Evolutionary conservation across 139 green algal genomes (phyloP).

Genomic region (Haematococcus lacustris): DNA sequence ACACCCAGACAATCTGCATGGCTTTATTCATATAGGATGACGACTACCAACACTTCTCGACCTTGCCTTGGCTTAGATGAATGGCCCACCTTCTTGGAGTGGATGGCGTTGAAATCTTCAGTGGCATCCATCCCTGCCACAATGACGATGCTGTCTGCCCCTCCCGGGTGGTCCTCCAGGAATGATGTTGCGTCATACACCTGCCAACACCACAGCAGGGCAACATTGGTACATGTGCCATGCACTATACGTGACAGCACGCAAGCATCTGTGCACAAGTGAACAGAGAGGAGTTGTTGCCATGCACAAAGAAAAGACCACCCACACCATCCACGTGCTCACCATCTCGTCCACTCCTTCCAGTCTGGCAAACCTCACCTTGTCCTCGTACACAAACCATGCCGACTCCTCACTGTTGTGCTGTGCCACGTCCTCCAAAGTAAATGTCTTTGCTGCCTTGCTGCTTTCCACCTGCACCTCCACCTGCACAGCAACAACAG

Average conservation of each 20-base stretch:
- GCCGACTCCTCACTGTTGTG: conserved; percentile 63
- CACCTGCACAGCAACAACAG: too few relatives aligned
- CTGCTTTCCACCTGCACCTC: not conserved
- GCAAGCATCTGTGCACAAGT: too few relatives aligned
- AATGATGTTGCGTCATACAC: conserved; percentile 93
- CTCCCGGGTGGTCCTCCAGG: conserved; percentile 87
- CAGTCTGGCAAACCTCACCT: conserved; percentile 45
- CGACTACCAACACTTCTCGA: too few relatives aligned
- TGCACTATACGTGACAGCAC: too few relatives aligned
- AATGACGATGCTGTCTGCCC: conserved; percentile 77
- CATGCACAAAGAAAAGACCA: too few relatives aligned
- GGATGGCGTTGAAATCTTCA: conserved; percentile 86
- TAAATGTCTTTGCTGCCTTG: conserved; percentile 20
- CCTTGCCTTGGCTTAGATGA: too few relatives aligned
- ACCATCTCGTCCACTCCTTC: conserved; percentile 42
- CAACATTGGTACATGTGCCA: too few relatives aligned
- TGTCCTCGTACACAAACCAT: conserved; percentile 91
- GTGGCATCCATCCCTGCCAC: conserved; percentile 50
- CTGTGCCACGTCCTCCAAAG: conserved; percentile 68
- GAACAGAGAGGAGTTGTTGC: too few relatives aligned
- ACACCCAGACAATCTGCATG: too few relatives aligned
- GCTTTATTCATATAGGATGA: too few relatives aligned
- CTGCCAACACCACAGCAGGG: too few relatives aligned
- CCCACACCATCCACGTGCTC: too few relatives aligned
- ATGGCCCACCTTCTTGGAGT: conserved; percentile 40